phyloP scores from a whole-genome alignment of 352 stramenopile genomes.

The Pythium apleroticum region DNA sequence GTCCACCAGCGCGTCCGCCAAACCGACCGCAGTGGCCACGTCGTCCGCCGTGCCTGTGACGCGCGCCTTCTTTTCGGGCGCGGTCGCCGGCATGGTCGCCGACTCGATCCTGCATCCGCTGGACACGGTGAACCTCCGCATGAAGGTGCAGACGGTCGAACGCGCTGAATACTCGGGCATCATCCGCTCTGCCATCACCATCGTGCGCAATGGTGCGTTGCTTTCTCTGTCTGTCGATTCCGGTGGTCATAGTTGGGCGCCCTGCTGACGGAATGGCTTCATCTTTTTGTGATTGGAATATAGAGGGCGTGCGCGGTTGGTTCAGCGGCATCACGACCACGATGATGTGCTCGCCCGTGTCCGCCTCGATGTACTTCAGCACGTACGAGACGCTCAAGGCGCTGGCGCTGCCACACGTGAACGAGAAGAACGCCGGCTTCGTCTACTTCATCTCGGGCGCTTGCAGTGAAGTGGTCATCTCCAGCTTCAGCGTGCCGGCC shows the following conservation, averaged over 20 bases:
- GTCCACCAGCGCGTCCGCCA: neutral
- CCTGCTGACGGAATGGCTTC: slow-evolving; percentile 5
- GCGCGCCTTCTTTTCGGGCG: slow-evolving; percentile 65
- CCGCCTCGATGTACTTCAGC: slow-evolving; percentile 72
- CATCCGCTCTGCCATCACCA: slow-evolving; percentile 55
- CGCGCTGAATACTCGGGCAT: slow-evolving; percentile 66
- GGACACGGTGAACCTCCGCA: slow-evolving; percentile 82
- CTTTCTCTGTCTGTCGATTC: neutral
- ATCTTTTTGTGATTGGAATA: neutral
- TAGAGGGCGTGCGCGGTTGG: slow-evolving; percentile 68
- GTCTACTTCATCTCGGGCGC: slow-evolving; percentile 76
- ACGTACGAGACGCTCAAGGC: slow-evolving; percentile 80
- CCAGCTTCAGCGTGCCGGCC: slow-evolving; percentile 63
- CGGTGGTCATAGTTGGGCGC: neutral
- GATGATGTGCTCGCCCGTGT: slow-evolving; percentile 69
- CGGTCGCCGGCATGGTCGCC: slow-evolving; percentile 66
- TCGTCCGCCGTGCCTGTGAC: slow-evolving; percentile 43
- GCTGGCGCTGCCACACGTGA: slow-evolving; percentile 36
- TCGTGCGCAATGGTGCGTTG: slow-evolving; percentile 49
- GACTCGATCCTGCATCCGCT: slow-evolving; percentile 78
- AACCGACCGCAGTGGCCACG: slow-evolving; percentile 21
- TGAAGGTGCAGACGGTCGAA: slow-evolving; percentile 69
- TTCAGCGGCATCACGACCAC: slow-evolving; percentile 76
- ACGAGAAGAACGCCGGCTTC: slow-evolving; percentile 46
- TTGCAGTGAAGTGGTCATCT: slow-evolving; percentile 67